Conservation (phyloP, 1,139 yeast species). For the Entelexis paramagnoliae region DNA sequence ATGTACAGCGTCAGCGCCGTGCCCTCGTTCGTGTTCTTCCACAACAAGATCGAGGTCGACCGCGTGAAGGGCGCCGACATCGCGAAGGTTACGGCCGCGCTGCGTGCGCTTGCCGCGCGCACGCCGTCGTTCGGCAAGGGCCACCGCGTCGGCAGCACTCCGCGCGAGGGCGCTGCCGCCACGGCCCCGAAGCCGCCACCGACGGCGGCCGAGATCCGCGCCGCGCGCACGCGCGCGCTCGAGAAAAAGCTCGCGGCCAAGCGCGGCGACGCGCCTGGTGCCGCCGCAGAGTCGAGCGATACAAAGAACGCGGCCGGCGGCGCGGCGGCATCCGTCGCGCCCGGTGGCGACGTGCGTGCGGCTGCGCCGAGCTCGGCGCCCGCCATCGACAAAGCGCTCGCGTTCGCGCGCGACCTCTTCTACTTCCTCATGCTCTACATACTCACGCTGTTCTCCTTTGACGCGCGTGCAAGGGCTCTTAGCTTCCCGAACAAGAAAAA, state of each 20-base stretch:
- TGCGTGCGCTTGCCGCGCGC: slow-evolving; percentile 20
- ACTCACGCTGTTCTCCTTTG: slow-evolving; percentile 20
- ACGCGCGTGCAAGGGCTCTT: slow-evolving; percentile 17
- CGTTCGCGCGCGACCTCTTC: background rate
- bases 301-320: no score
- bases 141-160: slow-evolving; percentile 12
- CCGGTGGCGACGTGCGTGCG: no score
- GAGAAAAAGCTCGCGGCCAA: background rate
- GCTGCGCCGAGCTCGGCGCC: background rate
- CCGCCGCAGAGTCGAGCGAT: no score
- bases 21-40: slow-evolving; percentile 77
- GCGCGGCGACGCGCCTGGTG: no score
- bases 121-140: slow-evolving; percentile 17
- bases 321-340: no score
- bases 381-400: background rate
- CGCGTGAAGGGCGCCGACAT: slow-evolving; percentile 66
- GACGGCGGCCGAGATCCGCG: slow-evolving; percentile 8
- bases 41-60: slow-evolving; percentile 52
- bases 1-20: slow-evolving; percentile 65
- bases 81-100: slow-evolving; percentile 10
- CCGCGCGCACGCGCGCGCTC: slow-evolving; percentile 9
- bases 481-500: background rate
- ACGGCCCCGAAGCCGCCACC: slow-evolving; percentile 1
- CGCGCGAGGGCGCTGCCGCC: background rate
- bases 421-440: slow-evolving; percentile 10